Conservation (phyloP, 1,284 basidiomycete species). For the Pisolithus thermaeus region DNA sequence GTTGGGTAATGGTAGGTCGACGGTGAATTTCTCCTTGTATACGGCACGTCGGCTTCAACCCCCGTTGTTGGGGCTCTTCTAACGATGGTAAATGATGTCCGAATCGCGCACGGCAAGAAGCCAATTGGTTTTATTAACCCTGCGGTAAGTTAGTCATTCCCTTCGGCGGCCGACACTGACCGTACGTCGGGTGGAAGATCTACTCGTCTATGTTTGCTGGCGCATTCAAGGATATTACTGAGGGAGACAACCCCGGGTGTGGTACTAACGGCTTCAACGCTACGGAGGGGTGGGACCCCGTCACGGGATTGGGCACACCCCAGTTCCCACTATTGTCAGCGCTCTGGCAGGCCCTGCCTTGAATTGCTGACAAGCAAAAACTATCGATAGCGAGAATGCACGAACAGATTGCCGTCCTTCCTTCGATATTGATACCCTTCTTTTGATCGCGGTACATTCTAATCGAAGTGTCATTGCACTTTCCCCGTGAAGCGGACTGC, state of each 20-base stretch:
- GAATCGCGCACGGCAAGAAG: slow-evolving; percentile 31
- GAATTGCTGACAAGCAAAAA: background rate
- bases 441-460: too few species aligned
- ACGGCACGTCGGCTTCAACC: slow-evolving; percentile 35
- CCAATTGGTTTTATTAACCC: slow-evolving; percentile 39
- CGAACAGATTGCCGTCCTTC: background rate
- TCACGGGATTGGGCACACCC: slow-evolving; percentile 33
- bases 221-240: slow-evolving; percentile 40
- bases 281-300: slow-evolving; percentile 35
- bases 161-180: background rate
- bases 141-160: slow-evolving; percentile 14
- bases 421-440: too few species aligned
- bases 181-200: slow-evolving; percentile 14
- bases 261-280: slow-evolving; percentile 34
- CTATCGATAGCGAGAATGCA: too few species aligned
- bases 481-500: too few species aligned
- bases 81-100: slow-evolving; percentile 45
- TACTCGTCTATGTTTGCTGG: slow-evolving; percentile 18
- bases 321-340: slow-evolving; percentile 21
- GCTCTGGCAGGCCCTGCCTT: slow-evolving; percentile 17
- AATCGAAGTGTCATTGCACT: too few species aligned
- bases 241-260: slow-evolving; percentile 39
- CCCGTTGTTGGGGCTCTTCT: slow-evolving; percentile 43
- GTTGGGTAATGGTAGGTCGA: slow-evolving; percentile 20
- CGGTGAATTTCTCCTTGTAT: slow-evolving; percentile 31